Evolutionary conservation across 2,329 filamentous ascomycete genomes (phyloP).

Genomic region (Clonostachys solani): DNA sequence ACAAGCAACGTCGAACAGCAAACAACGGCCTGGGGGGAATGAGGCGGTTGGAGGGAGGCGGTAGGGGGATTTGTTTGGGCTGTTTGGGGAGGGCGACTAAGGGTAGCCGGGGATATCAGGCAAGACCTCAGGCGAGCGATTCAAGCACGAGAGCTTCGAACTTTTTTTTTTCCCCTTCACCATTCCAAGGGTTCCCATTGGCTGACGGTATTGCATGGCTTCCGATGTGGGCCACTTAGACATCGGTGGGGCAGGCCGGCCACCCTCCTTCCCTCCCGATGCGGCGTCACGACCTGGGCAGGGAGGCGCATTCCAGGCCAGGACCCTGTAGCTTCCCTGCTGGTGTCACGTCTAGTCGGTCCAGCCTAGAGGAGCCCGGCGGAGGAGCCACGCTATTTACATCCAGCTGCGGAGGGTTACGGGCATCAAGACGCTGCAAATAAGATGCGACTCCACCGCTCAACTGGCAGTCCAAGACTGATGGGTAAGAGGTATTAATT

Average conservation of each 20-base stretch:
- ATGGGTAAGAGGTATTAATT: background rate
- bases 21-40: background rate
- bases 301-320: background rate
- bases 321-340: background rate
- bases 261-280: conserved; percentile 3
- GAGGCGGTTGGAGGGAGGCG: background rate
- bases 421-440: background rate
- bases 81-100: background rate
- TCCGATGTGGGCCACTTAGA: conserved; percentile 20
- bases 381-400: too few relatives aligned
- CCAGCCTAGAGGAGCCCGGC: background rate
- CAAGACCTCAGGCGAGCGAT: conserved; percentile 3
- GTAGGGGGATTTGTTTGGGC: background rate
- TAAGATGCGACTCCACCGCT: background rate
- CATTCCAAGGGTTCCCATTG: conserved; percentile 22
- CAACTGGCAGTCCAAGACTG: background rate
- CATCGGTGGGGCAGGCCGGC: conserved; percentile 17
- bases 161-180: conserved; percentile 24
- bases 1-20: background rate
- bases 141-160: conserved; percentile 25
- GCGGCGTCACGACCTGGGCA: conserved; percentile 3
- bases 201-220: conserved; percentile 9
- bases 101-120: background rate
- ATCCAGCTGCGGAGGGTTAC: background rate
- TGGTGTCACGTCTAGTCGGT: background rate